Percentiles rank a stretch among this genome's conserved stretches.
Evolutionary conservation across 345 rosid genomes (phyloP).

Genomic region (Ricinus communis): DNA sequence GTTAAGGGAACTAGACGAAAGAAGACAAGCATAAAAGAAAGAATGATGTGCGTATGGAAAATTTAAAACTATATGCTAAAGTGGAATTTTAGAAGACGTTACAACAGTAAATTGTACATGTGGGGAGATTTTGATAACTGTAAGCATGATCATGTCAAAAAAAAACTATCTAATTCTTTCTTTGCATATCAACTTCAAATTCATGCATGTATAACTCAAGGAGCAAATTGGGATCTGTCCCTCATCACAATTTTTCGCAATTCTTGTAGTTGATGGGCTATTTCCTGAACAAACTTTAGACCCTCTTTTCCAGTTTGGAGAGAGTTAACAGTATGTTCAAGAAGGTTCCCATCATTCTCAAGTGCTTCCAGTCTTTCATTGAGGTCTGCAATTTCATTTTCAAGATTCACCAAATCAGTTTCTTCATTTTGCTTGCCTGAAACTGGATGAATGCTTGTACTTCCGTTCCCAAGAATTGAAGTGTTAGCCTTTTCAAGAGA

Average conservation of each 20-base stretch:
- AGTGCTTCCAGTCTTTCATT: slow-evolving; percentile 55
- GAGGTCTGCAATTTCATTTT: slow-evolving; percentile 46
- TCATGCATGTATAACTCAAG: slow-evolving; percentile 19
- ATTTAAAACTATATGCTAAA: no score
- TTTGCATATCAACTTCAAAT: slow-evolving; percentile 19
- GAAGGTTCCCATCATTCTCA: slow-evolving; percentile 41
- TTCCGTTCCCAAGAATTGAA: slow-evolving; percentile 16
- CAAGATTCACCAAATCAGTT: slow-evolving; percentile 30
- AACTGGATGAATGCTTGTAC: no score
- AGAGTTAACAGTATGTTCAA: slow-evolving; percentile 40
- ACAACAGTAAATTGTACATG: no score
- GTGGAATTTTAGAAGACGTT: no score
- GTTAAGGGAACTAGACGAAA: no score
- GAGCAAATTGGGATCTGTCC: slow-evolving; percentile 22
- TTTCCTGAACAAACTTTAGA: slow-evolving; percentile 40
- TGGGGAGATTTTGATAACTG: no score
- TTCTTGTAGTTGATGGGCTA: slow-evolving; percentile 47
- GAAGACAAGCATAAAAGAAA: no score
- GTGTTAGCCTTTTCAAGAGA: slow-evolving; percentile 11
- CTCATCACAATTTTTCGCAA: slow-evolving; percentile 27
- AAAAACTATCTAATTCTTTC: neutral
- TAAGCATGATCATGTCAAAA: no score
- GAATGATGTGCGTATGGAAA: no score
- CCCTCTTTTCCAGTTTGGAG: slow-evolving; percentile 46
- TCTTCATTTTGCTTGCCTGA: slow-evolving; percentile 14